Percentiles rank a stretch among this genome's conserved stretches.
Conservation (phyloP, 306 rosid genomes). For the Cucurbita pepo region DNA sequence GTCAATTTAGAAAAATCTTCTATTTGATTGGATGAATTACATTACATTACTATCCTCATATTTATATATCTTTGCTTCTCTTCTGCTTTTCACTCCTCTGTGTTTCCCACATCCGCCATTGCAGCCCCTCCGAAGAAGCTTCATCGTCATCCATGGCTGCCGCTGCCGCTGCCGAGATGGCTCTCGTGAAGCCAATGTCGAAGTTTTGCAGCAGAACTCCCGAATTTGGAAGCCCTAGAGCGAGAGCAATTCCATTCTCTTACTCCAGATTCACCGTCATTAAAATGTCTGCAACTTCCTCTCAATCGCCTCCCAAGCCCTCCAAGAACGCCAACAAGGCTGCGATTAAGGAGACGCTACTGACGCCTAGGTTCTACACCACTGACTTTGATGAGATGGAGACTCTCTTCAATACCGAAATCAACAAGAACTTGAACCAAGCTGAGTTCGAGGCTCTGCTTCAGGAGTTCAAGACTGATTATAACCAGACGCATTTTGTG, state of each 20-base stretch:
- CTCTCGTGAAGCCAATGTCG: constrained; percentile 74
- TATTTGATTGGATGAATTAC: background rate
- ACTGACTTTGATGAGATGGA: constrained; percentile 98
- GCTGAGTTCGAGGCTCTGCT: constrained; percentile 75
- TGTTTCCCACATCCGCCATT: background rate
- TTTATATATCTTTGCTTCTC: background rate
- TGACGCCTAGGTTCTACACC: constrained; percentile 91
- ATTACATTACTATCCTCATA: background rate
- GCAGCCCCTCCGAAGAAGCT: background rate
- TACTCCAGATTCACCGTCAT: constrained; percentile 21
- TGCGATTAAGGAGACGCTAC: constrained; percentile 67
- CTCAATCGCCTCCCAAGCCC: constrained; percentile 25
- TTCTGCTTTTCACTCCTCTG: background rate
- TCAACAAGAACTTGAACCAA: constrained; percentile 73
- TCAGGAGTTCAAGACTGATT: constrained; percentile 97
- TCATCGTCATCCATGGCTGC: constrained; percentile 35
- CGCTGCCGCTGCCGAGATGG: constrained; percentile 57
- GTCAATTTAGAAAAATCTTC: background rate
- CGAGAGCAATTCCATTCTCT: constrained; percentile 15
- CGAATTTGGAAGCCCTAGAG: constrained; percentile 26
- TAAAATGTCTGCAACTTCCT: constrained; percentile 41
- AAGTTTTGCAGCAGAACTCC: constrained; percentile 36
- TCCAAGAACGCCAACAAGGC: constrained; percentile 38
- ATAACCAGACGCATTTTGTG: constrained; percentile 91
- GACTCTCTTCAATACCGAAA: constrained; percentile 91